Percentiles rank a stretch among this genome's conserved stretches.
These are phyloP conservation scores for Hymenotorrendiella dingleyae DNA, from an alignment of 2,329 filamentous ascomycete species.

Conservation along the genomic window DNA sequence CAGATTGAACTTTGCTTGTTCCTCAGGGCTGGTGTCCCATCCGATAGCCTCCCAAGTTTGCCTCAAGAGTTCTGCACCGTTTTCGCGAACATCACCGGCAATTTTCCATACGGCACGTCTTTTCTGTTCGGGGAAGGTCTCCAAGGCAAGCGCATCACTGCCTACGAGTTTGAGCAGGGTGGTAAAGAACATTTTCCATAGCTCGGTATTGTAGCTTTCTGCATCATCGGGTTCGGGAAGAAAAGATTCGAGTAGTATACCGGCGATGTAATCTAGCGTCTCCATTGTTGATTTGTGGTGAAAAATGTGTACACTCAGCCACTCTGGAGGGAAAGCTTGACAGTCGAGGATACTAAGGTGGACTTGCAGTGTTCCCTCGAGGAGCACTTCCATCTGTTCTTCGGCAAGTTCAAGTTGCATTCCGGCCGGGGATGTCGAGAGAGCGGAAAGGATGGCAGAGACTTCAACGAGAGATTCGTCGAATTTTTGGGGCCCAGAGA, in stretches of 20 bases:
- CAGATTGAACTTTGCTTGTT: slow-evolving; percentile 70
- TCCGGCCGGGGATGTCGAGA: slow-evolving; percentile 67
- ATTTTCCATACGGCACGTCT: slow-evolving; percentile 97
- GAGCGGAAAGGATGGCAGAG: slow-evolving; percentile 76
- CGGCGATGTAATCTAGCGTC: slow-evolving; percentile 74
- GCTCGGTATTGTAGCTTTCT: slow-evolving; percentile 71
- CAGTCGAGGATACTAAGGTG: slow-evolving; percentile 85
- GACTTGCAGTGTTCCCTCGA: slow-evolving; percentile 75
- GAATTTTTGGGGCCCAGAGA: slow-evolving; percentile 55
- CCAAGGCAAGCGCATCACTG: slow-evolving; percentile 80
- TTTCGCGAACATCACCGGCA: slow-evolving; percentile 88
- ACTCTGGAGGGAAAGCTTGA: slow-evolving; percentile 81
- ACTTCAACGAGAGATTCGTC: slow-evolving; percentile 88
- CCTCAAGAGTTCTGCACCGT: slow-evolving; percentile 79
- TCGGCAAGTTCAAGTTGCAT: slow-evolving; percentile 71
- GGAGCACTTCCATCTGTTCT: slow-evolving; percentile 66
- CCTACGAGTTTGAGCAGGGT: slow-evolving; percentile 84
- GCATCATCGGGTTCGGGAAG: slow-evolving; percentile 89
- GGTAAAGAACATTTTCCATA: slow-evolving; percentile 92
- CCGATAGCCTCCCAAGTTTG: slow-evolving; percentile 92
- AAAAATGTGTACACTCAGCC: slow-evolving; percentile 90
- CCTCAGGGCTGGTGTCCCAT: slow-evolving; percentile 84
- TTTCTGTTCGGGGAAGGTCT: slow-evolving; percentile 97
- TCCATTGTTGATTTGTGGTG: slow-evolving; percentile 87
- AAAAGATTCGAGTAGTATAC: slow-evolving; percentile 74